Evolutionary conservation across 129 eudicot species (phyloP).

Genomic region (Flaveria trinervia): DNA sequence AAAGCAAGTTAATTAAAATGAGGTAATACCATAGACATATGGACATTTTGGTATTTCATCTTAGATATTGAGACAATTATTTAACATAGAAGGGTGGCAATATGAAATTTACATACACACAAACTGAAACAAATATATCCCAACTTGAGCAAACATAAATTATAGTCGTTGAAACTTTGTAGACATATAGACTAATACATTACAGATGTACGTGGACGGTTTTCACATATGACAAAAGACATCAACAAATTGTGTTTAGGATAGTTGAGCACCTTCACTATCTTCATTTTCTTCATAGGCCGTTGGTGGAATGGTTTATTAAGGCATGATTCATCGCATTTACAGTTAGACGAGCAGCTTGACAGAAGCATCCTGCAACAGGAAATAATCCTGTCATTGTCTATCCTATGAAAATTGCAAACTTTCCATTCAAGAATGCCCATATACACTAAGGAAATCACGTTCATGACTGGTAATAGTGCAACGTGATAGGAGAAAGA

Average conservation of each 20-base stretch:
- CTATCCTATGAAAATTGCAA: constrained; percentile 4
- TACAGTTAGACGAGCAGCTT: constrained; percentile 86
- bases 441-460: neutral
- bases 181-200: too few species aligned
- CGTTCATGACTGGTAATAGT: neutral
- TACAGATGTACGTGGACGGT: neutral
- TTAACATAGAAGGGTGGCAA: neutral
- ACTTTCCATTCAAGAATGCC: neutral
- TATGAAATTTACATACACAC: too few species aligned
- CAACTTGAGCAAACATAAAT: too few species aligned
- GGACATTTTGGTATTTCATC: neutral
- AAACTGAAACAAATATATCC: too few species aligned
- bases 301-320: constrained; percentile 90
- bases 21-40: neutral
- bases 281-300: constrained; percentile 78
- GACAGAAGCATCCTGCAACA: constrained; percentile 81
- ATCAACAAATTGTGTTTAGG: constrained; percentile 1
- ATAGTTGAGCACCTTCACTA: constrained; percentile 59
- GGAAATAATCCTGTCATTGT: constrained; percentile 27
- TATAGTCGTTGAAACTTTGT: too few species aligned
- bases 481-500: neutral
- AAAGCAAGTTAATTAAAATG: constrained; percentile 26
- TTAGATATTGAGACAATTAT: constrained; percentile 4
- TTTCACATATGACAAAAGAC: constrained; percentile 6
- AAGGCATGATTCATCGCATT: constrained; percentile 74